These are phyloP conservation scores for Amauroascus niger DNA, from an alignment of 2,329 filamentous ascomycete species.

Conservation along the genomic window DNA sequence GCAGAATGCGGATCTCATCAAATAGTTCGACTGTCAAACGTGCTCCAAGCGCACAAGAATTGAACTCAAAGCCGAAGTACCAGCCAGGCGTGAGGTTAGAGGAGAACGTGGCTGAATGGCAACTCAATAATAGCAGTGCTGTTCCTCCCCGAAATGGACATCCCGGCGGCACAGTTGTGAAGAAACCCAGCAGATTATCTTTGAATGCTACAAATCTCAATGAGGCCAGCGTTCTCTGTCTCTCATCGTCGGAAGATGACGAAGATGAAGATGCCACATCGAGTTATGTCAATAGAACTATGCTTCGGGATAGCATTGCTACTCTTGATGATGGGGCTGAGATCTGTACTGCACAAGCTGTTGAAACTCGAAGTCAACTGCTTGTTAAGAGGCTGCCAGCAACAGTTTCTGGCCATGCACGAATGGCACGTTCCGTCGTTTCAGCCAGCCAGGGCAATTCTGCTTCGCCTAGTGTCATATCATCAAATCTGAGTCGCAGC, in stretches of 20 bases:
- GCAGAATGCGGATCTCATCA: constrained; percentile 2
- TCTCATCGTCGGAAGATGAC: constrained; percentile 43
- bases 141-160: background rate
- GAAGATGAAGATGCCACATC: constrained; percentile 22
- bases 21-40: constrained; percentile 7
- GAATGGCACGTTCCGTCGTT: constrained; percentile 17
- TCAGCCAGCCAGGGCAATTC: constrained; percentile 21
- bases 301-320: constrained; percentile 32
- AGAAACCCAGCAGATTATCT: constrained; percentile 33
- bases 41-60: background rate
- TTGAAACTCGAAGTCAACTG: constrained; percentile 26
- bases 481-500: constrained; percentile 21
- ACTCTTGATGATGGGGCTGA: constrained; percentile 36
- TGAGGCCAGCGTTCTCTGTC: constrained; percentile 38
- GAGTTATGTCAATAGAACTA: constrained; percentile 13
- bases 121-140: background rate
- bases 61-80: background rate
- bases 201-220: constrained; percentile 35
- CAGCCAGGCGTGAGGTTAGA: background rate
- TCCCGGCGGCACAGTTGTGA: constrained; percentile 20
- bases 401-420: constrained; percentile 22
- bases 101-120: background rate
- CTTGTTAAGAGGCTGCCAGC: constrained; percentile 24
- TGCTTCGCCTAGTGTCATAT: constrained; percentile 24
- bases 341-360: constrained; percentile 35